Percentiles rank a stretch among this genome's conserved stretches.
phyloP scores from a whole-genome alignment of 202 grass and related monocot genomes.

The Brachypodium distachyon region DNA sequence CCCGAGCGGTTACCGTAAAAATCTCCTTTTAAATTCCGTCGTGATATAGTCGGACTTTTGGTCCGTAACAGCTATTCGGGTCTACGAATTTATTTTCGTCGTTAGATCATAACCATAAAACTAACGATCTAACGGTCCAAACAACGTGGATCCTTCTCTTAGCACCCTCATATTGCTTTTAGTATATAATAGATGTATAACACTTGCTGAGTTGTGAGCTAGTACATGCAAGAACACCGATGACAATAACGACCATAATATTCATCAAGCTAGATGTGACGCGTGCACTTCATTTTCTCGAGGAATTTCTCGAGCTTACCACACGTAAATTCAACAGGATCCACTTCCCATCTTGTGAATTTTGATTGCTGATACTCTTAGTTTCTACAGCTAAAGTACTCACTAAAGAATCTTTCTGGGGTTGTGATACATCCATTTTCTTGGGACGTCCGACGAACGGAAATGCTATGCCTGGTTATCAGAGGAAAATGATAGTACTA shows the following conservation, averaged over 20 bases:
- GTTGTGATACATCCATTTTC: background rate
- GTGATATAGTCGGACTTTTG: too few relatives aligned
- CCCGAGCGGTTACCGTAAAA: too few relatives aligned
- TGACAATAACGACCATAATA: background rate
- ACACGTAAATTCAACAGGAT: background rate
- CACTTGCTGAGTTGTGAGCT: too few relatives aligned
- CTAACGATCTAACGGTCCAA: too few relatives aligned
- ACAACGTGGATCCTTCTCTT: too few relatives aligned
- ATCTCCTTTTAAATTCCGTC: too few relatives aligned
- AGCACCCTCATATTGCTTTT: too few relatives aligned
- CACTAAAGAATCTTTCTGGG: background rate
- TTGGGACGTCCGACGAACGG: background rate
- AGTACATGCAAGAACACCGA: background rate
- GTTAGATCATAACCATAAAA: too few relatives aligned
- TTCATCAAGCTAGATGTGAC: background rate
- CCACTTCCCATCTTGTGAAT: background rate
- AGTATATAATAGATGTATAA: too few relatives aligned
- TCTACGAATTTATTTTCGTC: too few relatives aligned
- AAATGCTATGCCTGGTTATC: background rate
- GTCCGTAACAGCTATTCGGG: too few relatives aligned
- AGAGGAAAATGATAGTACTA: background rate
- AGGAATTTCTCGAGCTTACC: background rate
- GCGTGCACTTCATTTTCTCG: background rate
- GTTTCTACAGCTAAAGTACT: background rate
- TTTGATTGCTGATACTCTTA: background rate